A percentile compares a stretch with the other conserved stretches of the same genome.
phyloP scores from a whole-genome alignment of 2,329 filamentous ascomycete species.

The Aspergillus texensis region DNA sequence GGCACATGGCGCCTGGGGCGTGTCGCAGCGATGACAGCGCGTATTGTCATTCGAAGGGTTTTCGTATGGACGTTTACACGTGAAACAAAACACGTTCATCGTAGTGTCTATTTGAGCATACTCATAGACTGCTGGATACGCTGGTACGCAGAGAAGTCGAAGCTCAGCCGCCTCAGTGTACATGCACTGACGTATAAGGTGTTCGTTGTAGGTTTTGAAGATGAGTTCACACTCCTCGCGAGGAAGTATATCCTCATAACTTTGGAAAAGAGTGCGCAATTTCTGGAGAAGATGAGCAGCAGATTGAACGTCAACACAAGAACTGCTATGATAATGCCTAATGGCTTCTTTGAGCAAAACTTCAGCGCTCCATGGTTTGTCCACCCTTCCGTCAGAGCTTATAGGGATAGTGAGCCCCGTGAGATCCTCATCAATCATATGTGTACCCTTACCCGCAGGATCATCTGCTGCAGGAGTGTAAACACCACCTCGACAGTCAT shows the following conservation, averaged over 20 bases:
- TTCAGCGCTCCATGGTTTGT: conserved; percentile 45
- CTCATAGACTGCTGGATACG: conserved; percentile 60
- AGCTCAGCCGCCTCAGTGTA: conserved; percentile 55
- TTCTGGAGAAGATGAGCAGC: conserved; percentile 47
- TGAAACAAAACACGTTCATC: conserved; percentile 58
- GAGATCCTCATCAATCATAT: conserved; percentile 24
- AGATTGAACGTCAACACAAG: conserved; percentile 43
- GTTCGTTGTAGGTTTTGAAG: conserved; percentile 60
- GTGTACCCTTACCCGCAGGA: conserved; percentile 11
- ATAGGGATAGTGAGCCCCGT: conserved; percentile 35
- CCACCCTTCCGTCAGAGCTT: conserved; percentile 29
- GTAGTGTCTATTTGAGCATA: conserved; percentile 58
- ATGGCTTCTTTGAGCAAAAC: conserved; percentile 43
- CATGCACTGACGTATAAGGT: conserved; percentile 51
- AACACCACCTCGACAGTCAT: conserved; percentile 1
- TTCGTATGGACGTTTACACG: conserved; percentile 59
- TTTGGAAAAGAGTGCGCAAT: conserved; percentile 41
- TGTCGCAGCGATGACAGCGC: conserved; percentile 54
- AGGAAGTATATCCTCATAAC: conserved; percentile 42
- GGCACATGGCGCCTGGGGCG: conserved; percentile 42
- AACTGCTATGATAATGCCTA: conserved; percentile 42
- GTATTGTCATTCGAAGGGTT: conserved; percentile 52
- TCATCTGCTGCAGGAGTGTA: neutral
- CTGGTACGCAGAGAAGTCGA: conserved; percentile 58
- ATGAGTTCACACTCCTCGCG: conserved; percentile 57